Evolutionary conservation across 495 filamentous ascomycete species (phyloP).

Genomic region (Pyrenula aspistea): DNA sequence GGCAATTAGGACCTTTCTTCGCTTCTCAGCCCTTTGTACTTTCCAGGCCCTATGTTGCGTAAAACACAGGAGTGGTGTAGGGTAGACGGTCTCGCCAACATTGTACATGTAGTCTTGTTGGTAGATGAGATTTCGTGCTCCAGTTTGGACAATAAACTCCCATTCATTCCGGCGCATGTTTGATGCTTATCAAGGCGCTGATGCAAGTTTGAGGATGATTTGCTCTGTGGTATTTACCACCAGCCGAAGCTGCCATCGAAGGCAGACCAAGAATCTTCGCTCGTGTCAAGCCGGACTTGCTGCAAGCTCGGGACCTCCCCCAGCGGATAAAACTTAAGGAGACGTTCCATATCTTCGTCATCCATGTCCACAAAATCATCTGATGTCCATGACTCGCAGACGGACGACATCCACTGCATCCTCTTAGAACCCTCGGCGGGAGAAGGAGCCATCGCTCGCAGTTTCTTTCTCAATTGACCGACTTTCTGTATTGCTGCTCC

Average conservation of each 20-base stretch:
- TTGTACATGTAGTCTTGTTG: too few relatives aligned
- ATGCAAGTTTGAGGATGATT: background rate
- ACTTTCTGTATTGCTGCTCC: conserved; percentile 77
- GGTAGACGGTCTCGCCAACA: too few relatives aligned
- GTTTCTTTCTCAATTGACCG: conserved; percentile 63
- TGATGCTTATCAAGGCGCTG: too few relatives aligned
- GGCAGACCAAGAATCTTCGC: background rate
- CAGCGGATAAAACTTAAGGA: conserved; percentile 58
- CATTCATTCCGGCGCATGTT: too few relatives aligned
- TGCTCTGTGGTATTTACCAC: conserved; percentile 6
- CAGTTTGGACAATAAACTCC: too few relatives aligned
- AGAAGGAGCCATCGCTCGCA: conserved; percentile 63
- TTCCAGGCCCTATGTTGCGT: too few relatives aligned
- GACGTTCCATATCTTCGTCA: conserved; percentile 69
- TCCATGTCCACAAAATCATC: conserved; percentile 78
- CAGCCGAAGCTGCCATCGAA: conserved; percentile 25
- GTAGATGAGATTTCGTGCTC: too few relatives aligned
- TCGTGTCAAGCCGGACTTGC: conserved; percentile 18
- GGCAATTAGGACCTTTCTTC: too few relatives aligned
- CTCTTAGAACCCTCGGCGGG: conserved; percentile 68
- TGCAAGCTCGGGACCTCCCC: conserved; percentile 27
- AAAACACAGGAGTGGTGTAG: too few relatives aligned
- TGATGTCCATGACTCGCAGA: conserved; percentile 78
- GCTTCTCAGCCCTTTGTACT: too few relatives aligned
- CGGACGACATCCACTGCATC: conserved; percentile 91